Conservation (phyloP, 306 rosid species). For the Boehmeria nivea region DNA sequence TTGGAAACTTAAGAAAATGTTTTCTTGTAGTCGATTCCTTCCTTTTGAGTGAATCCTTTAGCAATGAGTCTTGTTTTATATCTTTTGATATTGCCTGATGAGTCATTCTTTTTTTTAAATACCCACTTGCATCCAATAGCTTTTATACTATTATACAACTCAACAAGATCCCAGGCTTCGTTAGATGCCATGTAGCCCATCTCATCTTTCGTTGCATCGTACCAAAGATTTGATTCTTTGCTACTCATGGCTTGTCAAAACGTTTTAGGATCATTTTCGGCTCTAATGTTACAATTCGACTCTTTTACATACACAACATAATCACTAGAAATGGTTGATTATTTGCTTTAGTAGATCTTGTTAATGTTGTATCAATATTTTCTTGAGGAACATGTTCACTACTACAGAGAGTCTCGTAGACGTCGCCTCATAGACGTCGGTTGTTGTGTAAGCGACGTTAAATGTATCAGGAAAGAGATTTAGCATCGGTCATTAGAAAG, state of each 20-base stretch:
- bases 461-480: too few species aligned
- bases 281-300: background rate
- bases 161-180: background rate
- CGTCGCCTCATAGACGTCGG: too few species aligned
- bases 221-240: background rate
- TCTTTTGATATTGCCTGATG: background rate
- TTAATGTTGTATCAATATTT: too few species aligned
- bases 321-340: background rate
- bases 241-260: slow-evolving; percentile 5
- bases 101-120: slow-evolving; percentile 1
- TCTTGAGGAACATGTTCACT: too few species aligned
- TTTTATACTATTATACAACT: background rate
- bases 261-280: background rate
- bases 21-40: background rate
- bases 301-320: too few species aligned
- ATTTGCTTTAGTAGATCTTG: background rate
- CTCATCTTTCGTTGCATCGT: background rate
- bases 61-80: background rate
- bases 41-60: slow-evolving; percentile 1
- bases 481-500: too few species aligned
- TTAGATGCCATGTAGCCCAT: background rate
- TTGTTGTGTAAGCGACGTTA: too few species aligned
- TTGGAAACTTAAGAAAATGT: background rate
- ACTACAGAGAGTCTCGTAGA: too few species aligned
- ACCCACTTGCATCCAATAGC: slow-evolving; percentile 4